Conservation (phyloP, 116 monocot genomes). For the Dioscorea cayenensis region DNA sequence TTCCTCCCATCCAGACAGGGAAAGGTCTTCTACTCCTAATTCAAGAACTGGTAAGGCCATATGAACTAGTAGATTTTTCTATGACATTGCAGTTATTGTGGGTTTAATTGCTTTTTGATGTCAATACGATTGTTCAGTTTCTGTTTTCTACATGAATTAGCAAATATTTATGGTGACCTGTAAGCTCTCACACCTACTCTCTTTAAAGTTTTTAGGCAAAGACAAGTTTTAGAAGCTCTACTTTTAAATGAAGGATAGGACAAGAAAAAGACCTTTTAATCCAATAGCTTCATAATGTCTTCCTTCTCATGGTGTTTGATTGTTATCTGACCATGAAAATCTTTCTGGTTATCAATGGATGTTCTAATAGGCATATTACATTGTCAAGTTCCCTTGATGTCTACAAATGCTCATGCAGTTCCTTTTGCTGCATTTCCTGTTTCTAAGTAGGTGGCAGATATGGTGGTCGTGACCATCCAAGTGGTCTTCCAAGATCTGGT, state of each 20-base stretch:
- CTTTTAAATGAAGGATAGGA: too few relatives aligned
- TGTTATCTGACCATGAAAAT: too few relatives aligned
- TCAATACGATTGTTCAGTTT: neutral
- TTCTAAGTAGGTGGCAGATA: slow-evolving; percentile 47
- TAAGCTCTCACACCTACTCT: too few relatives aligned
- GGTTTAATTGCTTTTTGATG: neutral
- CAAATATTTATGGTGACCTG: too few relatives aligned
- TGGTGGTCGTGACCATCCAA: slow-evolving; percentile 52
- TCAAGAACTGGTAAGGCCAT: slow-evolving; percentile 11
- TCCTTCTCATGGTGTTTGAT: too few relatives aligned
- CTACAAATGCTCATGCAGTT: neutral
- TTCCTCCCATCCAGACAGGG: slow-evolving; percentile 34
- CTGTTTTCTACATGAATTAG: neutral
- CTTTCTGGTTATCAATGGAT: too few relatives aligned
- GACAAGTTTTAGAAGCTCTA: too few relatives aligned
- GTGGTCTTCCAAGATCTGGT: slow-evolving; percentile 48
- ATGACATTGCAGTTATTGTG: neutral
- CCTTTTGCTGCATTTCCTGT: neutral
- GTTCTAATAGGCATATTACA: neutral
- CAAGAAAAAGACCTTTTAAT: too few relatives aligned
- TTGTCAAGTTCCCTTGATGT: neutral
- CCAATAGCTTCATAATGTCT: too few relatives aligned
- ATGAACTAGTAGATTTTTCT: neutral
- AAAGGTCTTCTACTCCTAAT: slow-evolving; percentile 37
- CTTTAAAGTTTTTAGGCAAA: too few relatives aligned